phyloP scores from a whole-genome alignment of 768 basidiomycete genomes.

The Trametes meyenii region DNA sequence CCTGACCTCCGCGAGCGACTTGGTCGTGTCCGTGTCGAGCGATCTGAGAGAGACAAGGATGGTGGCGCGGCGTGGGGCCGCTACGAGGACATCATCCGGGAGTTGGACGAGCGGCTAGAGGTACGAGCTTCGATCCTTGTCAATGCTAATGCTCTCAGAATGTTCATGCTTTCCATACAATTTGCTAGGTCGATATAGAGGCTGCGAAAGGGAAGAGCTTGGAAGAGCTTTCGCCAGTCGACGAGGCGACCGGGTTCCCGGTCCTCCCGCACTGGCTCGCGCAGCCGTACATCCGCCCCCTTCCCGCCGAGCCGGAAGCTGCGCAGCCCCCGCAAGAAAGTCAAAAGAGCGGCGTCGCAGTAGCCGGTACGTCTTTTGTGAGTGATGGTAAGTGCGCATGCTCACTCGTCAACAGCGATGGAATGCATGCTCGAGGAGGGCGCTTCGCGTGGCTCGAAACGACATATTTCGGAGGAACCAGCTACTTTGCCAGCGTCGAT shows the following conservation, averaged over 20 bases:
- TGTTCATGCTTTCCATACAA: background rate
- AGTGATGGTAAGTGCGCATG: too few relatives aligned
- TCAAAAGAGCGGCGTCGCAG: conserved; percentile 13
- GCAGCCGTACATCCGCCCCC: conserved; percentile 69
- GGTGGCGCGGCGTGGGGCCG: conserved; percentile 38
- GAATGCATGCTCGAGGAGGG: conserved; percentile 1
- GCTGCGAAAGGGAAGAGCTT: conserved; percentile 35
- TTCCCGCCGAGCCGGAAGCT: conserved; percentile 23
- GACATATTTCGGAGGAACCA: conserved; percentile 13
- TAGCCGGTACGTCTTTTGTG: conserved; percentile 2
- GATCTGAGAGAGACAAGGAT: conserved; percentile 28
- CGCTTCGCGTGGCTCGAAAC: conserved; percentile 14
- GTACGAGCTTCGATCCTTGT: conserved; percentile 36
- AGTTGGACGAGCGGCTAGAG: conserved; percentile 63
- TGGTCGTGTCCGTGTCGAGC: conserved; percentile 46
- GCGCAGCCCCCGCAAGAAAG: conserved; percentile 8
- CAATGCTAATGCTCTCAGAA: background rate
- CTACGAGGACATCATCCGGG: conserved; percentile 57
- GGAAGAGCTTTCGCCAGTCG: conserved; percentile 44
- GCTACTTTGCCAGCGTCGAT: background rate
- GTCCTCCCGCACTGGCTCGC: conserved; percentile 69
- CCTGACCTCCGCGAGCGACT: conserved; percentile 74
- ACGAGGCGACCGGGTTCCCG: conserved; percentile 52
- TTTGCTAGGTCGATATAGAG: conserved; percentile 50
- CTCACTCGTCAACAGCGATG: background rate